Evolutionary conservation across 2,329 filamentous ascomycete species (phyloP).

Genomic region (Thielaviopsis populi): DNA sequence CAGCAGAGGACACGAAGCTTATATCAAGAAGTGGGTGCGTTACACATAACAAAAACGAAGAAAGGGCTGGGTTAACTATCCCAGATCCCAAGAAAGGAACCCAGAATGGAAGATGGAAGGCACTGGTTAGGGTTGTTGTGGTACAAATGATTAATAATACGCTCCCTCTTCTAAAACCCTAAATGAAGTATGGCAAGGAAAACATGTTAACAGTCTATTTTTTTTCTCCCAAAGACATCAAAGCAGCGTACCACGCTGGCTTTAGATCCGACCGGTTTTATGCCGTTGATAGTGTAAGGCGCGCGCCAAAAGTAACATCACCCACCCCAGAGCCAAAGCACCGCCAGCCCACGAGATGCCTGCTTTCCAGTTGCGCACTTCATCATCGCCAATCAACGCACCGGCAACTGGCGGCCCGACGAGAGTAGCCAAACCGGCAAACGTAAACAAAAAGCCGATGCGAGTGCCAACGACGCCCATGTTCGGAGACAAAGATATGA

Average conservation of each 20-base stretch:
- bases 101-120: too few species aligned
- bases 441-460: slow-evolving; percentile 30
- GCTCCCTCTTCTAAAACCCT: too few species aligned
- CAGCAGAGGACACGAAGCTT: too few species aligned
- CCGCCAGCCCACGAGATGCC: slow-evolving; percentile 24
- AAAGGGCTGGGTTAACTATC: neutral
- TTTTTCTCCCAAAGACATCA: neutral
- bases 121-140: too few species aligned
- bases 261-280: neutral
- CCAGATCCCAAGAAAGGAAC: too few species aligned
- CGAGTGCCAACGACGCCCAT: slow-evolving; percentile 28
- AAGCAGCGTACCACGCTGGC: neutral
- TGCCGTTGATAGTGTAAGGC: slow-evolving; percentile 11
- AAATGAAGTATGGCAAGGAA: too few species aligned
- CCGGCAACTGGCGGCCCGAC: slow-evolving; percentile 29
- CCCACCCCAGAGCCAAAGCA: slow-evolving; percentile 21
- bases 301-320: slow-evolving; percentile 19
- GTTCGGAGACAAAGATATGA: slow-evolving; percentile 30
- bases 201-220: neutral
- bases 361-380: slow-evolving; percentile 22
- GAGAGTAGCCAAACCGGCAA: slow-evolving; percentile 32
- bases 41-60: neutral
- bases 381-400: slow-evolving; percentile 24
- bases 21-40: neutral
- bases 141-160: neutral